Conservation (phyloP, 169 alveolate genomes). For the Plasmodium gallinaceum region DNA sequence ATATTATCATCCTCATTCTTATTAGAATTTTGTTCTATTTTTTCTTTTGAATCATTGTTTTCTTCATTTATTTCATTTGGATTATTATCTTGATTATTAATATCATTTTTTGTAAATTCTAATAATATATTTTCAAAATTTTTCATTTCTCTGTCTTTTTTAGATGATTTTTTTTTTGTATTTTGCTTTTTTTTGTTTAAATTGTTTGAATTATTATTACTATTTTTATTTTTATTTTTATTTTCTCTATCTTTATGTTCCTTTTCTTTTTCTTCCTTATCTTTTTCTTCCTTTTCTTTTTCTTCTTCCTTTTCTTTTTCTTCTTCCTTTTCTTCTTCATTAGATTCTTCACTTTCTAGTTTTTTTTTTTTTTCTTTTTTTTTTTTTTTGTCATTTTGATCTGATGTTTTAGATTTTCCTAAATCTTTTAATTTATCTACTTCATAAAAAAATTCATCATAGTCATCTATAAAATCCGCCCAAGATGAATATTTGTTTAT, state of each 20-base stretch:
- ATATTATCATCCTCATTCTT: not conserved
- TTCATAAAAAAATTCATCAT: constrained; percentile 67
- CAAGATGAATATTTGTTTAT: constrained; percentile 57
- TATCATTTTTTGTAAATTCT: constrained; percentile 33
- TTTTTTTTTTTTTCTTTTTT: constrained; percentile 19
- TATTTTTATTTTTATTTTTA: constrained; percentile 2
- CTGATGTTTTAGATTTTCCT: not conserved
- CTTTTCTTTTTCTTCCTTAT: not conserved
- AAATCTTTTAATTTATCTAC: constrained; percentile 35
- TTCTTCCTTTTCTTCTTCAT: not conserved
- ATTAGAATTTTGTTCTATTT: not conserved
- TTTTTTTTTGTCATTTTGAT: constrained; percentile 24
- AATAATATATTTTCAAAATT: constrained; percentile 34
- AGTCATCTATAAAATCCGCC: constrained; percentile 61
- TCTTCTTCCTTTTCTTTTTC: not conserved
- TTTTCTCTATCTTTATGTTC: not conserved
- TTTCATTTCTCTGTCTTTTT: constrained; percentile 21
- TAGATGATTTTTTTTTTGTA: constrained; percentile 27
- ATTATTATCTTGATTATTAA: not conserved
- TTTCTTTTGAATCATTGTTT: not conserved
- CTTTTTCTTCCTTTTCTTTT: not conserved
- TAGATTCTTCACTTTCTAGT: constrained; percentile 12
- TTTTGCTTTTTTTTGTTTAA: constrained; percentile 11
- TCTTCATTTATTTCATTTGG: not conserved
- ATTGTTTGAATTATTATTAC: not conserved